Evolutionary conservation across 331 rosid species (phyloP).

Genomic region (Pyracantha coccinea): DNA sequence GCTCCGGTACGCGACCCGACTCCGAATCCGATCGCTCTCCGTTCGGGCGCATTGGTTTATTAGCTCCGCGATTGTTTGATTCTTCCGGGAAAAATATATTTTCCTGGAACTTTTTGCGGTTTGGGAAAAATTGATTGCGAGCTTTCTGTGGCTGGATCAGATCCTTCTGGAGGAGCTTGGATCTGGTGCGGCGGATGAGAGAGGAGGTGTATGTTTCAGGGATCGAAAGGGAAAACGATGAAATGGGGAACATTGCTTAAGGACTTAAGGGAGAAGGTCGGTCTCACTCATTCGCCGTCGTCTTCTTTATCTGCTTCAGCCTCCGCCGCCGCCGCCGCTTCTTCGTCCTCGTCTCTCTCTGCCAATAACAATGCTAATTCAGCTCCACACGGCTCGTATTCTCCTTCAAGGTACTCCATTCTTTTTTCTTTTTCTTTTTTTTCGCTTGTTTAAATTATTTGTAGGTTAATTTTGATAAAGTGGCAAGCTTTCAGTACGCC

Average conservation of each 20-base stretch:
- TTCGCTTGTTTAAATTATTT: conserved; percentile 5
- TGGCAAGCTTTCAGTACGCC: background rate
- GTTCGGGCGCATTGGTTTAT: conserved; percentile 13
- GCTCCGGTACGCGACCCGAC: conserved; percentile 13
- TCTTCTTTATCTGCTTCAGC: conserved; percentile 24
- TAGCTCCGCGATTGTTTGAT: conserved; percentile 25
- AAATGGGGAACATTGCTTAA: conserved; percentile 97
- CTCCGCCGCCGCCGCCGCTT: conserved; percentile 1
- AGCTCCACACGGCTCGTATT: conserved; percentile 43
- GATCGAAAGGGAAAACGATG: conserved; percentile 76
- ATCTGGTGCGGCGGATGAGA: conserved; percentile 87
- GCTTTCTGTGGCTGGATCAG: conserved; percentile 20
- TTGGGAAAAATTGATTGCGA: background rate
- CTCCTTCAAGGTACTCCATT: conserved; percentile 56
- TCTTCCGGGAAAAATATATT: background rate
- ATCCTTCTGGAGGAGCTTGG: conserved; percentile 44
- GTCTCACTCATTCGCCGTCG: conserved; percentile 63
- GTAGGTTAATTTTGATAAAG: background rate
- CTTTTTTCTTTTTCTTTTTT: background rate
- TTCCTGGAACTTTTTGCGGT: background rate
- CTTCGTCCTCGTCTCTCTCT: conserved; percentile 31
- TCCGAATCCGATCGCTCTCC: conserved; percentile 37
- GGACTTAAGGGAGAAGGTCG: conserved; percentile 99
- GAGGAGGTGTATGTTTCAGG: conserved; percentile 42
- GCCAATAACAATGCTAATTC: conserved; percentile 54